A percentile compares a stretch with the other conserved stretches of the same genome.
Conservation (phyloP, 495 filamentous ascomycete genomes). For the Pyrenula aspistea region DNA sequence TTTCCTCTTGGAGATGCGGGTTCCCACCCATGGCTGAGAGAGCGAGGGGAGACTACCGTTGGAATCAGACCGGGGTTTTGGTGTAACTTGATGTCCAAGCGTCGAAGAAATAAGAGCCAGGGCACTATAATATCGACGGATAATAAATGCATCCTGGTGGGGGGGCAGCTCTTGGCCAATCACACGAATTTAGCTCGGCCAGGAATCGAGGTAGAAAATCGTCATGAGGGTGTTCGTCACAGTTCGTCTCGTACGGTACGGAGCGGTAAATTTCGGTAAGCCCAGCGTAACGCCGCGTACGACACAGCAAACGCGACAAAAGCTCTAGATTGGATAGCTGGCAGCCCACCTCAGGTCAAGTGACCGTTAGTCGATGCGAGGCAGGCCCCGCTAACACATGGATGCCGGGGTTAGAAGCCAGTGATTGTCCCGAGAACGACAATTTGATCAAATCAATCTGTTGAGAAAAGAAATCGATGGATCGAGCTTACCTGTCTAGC, state of each 20-base stretch:
- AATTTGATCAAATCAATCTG: neutral
- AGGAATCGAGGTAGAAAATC: neutral
- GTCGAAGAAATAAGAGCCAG: neutral
- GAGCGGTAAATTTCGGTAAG: neutral
- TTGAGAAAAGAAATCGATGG: neutral
- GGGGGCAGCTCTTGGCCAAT: neutral
- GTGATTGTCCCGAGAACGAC: neutral
- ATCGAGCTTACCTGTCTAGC: constrained; percentile 74
- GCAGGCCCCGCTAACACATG: neutral
- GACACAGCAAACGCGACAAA: neutral
- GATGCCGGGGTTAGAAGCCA: neutral
- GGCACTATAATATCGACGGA: neutral
- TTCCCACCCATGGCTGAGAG: neutral
- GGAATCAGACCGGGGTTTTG: neutral
- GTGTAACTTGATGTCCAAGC: neutral
- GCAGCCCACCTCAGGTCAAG: neutral
- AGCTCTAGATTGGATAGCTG: neutral
- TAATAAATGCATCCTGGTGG: neutral
- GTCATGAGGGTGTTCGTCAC: neutral
- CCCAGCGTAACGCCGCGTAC: neutral
- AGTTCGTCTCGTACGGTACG: neutral
- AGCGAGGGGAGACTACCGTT: neutral
- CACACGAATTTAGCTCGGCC: neutral
- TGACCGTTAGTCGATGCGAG: neutral
- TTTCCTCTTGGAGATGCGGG: neutral